These are phyloP conservation scores for Orbilia quercus DNA, from an alignment of 2,329 filamentous ascomycete genomes.

Conservation along the genomic window DNA sequence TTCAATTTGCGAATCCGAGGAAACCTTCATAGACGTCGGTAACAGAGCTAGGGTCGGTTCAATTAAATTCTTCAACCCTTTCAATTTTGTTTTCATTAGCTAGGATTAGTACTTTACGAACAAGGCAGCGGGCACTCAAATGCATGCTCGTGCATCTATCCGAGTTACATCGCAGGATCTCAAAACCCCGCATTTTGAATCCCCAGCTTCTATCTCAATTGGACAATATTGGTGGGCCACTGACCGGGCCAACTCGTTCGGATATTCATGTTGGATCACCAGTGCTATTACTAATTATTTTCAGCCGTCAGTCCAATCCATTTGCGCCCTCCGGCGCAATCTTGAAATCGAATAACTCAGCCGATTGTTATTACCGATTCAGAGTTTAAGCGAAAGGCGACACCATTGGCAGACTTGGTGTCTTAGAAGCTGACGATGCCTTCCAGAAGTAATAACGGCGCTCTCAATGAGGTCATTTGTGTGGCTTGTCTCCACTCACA, in stretches of 20 bases:
- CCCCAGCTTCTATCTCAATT: constrained; percentile 1
- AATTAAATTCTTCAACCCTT: no score
- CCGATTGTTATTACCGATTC: constrained; percentile 22
- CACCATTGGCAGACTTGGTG: constrained; percentile 20
- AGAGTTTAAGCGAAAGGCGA: constrained; percentile 22
- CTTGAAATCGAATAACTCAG: background rate
- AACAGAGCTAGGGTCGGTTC: background rate
- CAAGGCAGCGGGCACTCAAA: background rate
- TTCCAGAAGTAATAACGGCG: constrained; percentile 41
- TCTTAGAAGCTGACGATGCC: constrained; percentile 26
- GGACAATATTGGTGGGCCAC: background rate
- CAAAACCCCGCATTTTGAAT: constrained; percentile 36
- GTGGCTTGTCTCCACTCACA: constrained; percentile 22
- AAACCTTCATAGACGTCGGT: background rate
- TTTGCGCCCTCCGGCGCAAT: background rate
- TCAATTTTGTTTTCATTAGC: no score
- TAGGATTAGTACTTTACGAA: background rate
- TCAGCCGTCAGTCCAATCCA: background rate
- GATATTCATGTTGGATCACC: constrained; percentile 14
- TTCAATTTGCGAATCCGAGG: background rate
- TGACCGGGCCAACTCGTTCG: constrained; percentile 6
- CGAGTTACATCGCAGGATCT: constrained; percentile 48
- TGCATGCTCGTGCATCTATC: constrained; percentile 25
- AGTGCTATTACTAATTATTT: constrained; percentile 23
- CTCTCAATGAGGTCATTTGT: constrained; percentile 41